These are phyloP conservation scores for Haberlea rhodopensis DNA, from an alignment of 257 asterid species.

Conservation along the genomic window DNA sequence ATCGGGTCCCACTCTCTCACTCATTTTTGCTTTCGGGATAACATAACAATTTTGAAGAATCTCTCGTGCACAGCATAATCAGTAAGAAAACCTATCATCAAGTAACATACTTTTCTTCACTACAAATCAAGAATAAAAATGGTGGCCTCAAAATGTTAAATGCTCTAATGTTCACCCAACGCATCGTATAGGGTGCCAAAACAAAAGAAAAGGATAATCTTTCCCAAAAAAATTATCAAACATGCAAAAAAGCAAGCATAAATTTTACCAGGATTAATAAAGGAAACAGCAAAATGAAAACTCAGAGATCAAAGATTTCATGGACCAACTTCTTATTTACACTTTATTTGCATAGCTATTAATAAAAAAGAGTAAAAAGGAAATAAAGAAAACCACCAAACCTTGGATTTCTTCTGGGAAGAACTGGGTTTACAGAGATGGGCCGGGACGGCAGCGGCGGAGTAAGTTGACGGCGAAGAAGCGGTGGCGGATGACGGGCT, in stretches of 20 bases:
- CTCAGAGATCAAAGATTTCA: too few species aligned
- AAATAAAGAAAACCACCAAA: too few species aligned
- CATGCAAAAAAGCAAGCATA: not conserved
- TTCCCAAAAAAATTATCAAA: not conserved
- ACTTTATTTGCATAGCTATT: too few species aligned
- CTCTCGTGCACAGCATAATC: not conserved
- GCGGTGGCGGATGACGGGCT: conserved; percentile 33
- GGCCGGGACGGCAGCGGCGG: conserved; percentile 17
- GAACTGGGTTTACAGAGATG: conserved; percentile 29
- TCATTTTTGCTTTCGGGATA: not conserved
- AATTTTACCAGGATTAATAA: not conserved
- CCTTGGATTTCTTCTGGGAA: conserved; percentile 34
- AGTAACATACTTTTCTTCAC: not conserved
- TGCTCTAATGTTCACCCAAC: not conserved
- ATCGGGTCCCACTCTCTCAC: too few species aligned
- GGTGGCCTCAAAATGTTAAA: not conserved
- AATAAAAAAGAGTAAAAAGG: too few species aligned
- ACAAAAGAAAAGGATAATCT: not conserved
- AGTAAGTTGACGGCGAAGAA: conserved; percentile 23
- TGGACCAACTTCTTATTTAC: too few species aligned
- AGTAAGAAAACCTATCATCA: not conserved
- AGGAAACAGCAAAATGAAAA: not conserved
- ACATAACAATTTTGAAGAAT: not conserved
- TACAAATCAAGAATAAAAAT: conserved; percentile 1
- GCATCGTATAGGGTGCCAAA: not conserved